phyloP scores from a whole-genome alignment of 1,284 basidiomycete species.

The Puccinia coronata region DNA sequence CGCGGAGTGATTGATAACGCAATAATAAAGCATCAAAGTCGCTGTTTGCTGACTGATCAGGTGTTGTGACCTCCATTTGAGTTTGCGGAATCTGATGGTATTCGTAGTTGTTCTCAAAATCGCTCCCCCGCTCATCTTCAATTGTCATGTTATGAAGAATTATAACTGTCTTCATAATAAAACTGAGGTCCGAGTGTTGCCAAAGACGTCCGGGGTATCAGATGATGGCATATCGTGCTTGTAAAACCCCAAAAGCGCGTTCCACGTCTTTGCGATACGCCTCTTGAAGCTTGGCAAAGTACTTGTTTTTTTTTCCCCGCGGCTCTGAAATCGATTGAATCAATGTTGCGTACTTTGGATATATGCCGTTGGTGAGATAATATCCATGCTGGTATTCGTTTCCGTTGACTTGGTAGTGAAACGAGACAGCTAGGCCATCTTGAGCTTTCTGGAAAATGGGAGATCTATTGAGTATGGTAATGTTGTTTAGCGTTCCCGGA shows the following conservation, averaged over 20 bases:
- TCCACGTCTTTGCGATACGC: constrained; percentile 10
- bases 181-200: not conserved
- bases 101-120: not conserved
- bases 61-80: not conserved
- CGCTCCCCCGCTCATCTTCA: not conserved
- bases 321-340: not conserved
- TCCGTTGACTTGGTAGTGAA: constrained; percentile 3
- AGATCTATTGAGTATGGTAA: not conserved
- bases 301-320: too few species aligned
- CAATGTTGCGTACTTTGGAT: not conserved
- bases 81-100: not conserved
- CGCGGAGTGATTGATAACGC: not conserved
- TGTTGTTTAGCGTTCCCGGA: too few species aligned
- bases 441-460: not conserved
- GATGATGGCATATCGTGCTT: not conserved
- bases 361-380: constrained; percentile 15
- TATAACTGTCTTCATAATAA: constrained; percentile 21
- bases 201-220: not conserved
- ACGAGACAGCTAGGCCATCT: not conserved
- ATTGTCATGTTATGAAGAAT: constrained; percentile 38
- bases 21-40: not conserved
- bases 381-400: not conserved
- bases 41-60: not conserved
- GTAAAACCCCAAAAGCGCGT: constrained; percentile 21
- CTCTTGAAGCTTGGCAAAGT: constrained; percentile 5